Percentiles rank a stretch among this genome's conserved stretches.
Conservation (phyloP, 75 land plant species). For the Pinus taeda region DNA sequence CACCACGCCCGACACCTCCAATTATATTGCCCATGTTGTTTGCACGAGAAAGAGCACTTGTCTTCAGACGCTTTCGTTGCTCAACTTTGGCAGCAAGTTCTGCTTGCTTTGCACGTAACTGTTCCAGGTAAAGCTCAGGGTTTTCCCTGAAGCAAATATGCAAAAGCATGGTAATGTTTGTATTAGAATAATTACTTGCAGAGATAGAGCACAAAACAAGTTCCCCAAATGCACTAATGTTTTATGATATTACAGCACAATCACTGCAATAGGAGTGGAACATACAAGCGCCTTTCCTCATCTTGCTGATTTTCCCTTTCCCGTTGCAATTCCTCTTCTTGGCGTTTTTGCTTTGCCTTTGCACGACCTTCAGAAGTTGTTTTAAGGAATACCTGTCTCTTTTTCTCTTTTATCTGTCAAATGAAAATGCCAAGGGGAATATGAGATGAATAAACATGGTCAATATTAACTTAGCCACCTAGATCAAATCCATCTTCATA, state of each 20-base stretch:
- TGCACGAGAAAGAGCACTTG: slow-evolving; percentile 34
- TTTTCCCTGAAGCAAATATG: slow-evolving; percentile 63
- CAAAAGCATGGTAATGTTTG: background rate
- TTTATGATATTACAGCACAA: background rate
- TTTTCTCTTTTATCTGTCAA: slow-evolving; percentile 82
- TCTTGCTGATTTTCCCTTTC: slow-evolving; percentile 80
- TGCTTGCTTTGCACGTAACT: slow-evolving; percentile 65
- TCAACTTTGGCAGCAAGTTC: slow-evolving; percentile 82
- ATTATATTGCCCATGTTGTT: slow-evolving; percentile 41
- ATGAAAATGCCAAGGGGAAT: background rate
- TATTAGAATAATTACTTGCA: background rate
- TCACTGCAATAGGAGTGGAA: background rate
- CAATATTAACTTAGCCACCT: background rate
- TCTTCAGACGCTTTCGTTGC: slow-evolving; percentile 77
- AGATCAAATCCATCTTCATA: background rate
- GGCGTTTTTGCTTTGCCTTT: slow-evolving; percentile 81
- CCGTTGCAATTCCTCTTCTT: slow-evolving; percentile 66
- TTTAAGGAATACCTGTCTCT: slow-evolving; percentile 78
- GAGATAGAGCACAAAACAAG: background rate
- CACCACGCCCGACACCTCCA: slow-evolving; percentile 86
- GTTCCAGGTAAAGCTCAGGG: slow-evolving; percentile 89
- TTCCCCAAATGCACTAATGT: background rate
- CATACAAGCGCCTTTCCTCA: slow-evolving; percentile 86
- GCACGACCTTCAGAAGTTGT: slow-evolving; percentile 85
- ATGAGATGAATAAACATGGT: background rate